These are phyloP conservation scores for Yamadazyma songkhlaensis DNA, from an alignment of 1,139 yeast genomes.

Conservation along the genomic window DNA sequence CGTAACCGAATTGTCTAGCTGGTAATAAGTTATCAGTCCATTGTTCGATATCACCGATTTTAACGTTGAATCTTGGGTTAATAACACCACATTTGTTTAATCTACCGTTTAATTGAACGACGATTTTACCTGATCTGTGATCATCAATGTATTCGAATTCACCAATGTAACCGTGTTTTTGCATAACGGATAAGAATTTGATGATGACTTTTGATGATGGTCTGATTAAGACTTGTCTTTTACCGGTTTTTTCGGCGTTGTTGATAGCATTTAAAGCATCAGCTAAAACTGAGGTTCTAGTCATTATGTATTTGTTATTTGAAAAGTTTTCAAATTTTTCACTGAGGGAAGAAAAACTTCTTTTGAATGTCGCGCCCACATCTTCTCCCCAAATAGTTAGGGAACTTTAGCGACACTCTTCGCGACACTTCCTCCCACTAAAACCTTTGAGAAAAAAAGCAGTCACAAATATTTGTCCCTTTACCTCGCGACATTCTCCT, in stretches of 20 bases:
- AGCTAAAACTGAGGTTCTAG: constrained; percentile 96
- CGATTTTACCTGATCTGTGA: constrained; percentile 97
- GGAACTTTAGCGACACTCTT: no score
- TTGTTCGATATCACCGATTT: constrained; percentile 86
- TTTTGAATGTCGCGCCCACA: constrained; percentile 2
- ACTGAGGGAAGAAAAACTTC: constrained; percentile 1
- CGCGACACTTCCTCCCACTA: no score
- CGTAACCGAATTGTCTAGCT: constrained; percentile 96
- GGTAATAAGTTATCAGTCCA: constrained; percentile 96
- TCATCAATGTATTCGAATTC: constrained; percentile 97
- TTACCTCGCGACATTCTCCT: not conserved
- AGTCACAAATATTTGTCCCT: constrained; percentile 4
- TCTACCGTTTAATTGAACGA: constrained; percentile 93
- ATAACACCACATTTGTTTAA: constrained; percentile 97
- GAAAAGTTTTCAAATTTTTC: constrained; percentile 6
- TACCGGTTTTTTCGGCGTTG: constrained; percentile 98
- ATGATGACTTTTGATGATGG: constrained; percentile 97
- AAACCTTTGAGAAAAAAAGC: no score
- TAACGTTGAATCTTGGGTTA: constrained; percentile 94
- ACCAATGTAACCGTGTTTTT: constrained; percentile 80
- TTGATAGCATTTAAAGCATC: constrained; percentile 96
- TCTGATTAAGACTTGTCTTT: constrained; percentile 96
- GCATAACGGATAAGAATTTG: constrained; percentile 94
- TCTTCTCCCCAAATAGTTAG: no score
- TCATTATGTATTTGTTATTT: constrained; percentile 48